Base-by-base conservation (phyloP, 2,329 filamentous ascomycete species). In the Cadophora sp. region DNA sequence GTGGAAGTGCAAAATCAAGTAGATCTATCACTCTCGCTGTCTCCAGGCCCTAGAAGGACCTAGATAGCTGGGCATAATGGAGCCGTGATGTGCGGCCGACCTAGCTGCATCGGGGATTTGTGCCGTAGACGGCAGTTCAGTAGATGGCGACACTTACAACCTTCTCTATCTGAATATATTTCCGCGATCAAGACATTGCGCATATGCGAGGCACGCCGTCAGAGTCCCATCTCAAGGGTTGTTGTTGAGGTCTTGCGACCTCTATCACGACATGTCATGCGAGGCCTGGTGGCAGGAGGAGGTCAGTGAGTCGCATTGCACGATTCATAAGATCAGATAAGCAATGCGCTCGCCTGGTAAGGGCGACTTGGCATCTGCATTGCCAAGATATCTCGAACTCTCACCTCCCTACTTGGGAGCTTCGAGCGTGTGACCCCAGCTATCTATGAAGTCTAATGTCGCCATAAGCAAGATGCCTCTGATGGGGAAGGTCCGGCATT, bases 391-490 rank as follows among this genome's bases (percentile, higher is more conserved):
- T 41, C 13, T 43, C 55, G 9, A 41, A 41, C 55, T 41, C 20
- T 58, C 55, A 58, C 55, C 55, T 58, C 55, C 55, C 33, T 41
- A 39, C 36, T 58, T 58, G 55, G 55, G 55, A 58, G 7, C n/a
- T 22, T 24, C n/a, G 53, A 41, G 55, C 55, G 55, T n/a, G 33
- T 58, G 55, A 39, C 55, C 36, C 33, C 55, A 41, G 36, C 20
- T 24, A 41, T 58, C 33, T 24, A 6, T 18, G 20, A 43, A 56
- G 53, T 43, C 36, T 43, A 24, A 58, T 58, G 55, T 41, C 55
- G 20, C 55, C 36, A 18, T 41, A 11, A 24, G 33, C 36, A 16
- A 24, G 33, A 58, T n/a, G n/a, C n/a, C n/a, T n/a, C n/a, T 24
- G 33, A 58, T 58, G 20, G 18, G 55, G 55, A 58, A 58, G 55